A percentile compares a stretch with the other conserved stretches of the same genome.
Evolutionary conservation across 2,329 filamentous ascomycete genomes (phyloP).

Genomic region (Talaromyces sp.): DNA sequence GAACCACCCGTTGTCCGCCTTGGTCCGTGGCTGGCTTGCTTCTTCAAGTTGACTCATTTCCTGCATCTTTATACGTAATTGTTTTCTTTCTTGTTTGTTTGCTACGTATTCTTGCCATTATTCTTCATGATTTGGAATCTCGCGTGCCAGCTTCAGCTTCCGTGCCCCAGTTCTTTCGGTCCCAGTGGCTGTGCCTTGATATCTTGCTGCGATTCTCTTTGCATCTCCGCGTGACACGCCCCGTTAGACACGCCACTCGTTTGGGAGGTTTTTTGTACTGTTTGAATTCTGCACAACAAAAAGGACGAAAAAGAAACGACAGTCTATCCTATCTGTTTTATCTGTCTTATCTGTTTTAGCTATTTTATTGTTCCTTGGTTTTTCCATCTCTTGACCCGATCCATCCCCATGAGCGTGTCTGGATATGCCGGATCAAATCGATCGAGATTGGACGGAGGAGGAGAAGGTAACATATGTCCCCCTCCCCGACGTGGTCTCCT

Average conservation of each 20-base stretch:
- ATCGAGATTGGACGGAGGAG: slow-evolving; percentile 40
- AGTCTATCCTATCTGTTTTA: background rate
- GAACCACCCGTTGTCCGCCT: background rate
- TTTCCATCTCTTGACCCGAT: slow-evolving; percentile 5
- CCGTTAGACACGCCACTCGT: slow-evolving; percentile 20
- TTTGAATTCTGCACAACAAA: slow-evolving; percentile 9
- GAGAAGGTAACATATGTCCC: slow-evolving; percentile 33
- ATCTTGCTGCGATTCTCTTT: background rate
- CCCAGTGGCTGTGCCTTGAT: background rate
- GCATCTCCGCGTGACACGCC: slow-evolving; percentile 17
- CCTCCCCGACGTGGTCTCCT: background rate
- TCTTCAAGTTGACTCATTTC: background rate
- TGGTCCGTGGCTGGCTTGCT: background rate
- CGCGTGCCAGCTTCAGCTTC: slow-evolving; percentile 4
- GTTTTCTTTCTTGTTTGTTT: background rate
- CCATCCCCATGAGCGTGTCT: slow-evolving; percentile 28
- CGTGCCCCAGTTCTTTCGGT: slow-evolving; percentile 5
- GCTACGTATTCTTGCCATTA: too few relatives aligned
- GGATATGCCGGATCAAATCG: slow-evolving; percentile 41
- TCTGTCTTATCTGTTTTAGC: background rate
- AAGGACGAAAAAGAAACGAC: background rate
- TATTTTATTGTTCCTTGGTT: background rate
- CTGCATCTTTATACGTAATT: slow-evolving; percentile 2
- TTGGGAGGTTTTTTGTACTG: slow-evolving; percentile 27
- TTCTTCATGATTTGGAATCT: slow-evolving; percentile 5